Evolutionary conservation across 306 rosid species (phyloP).

Genomic region (Dalbergia oliveri): DNA sequence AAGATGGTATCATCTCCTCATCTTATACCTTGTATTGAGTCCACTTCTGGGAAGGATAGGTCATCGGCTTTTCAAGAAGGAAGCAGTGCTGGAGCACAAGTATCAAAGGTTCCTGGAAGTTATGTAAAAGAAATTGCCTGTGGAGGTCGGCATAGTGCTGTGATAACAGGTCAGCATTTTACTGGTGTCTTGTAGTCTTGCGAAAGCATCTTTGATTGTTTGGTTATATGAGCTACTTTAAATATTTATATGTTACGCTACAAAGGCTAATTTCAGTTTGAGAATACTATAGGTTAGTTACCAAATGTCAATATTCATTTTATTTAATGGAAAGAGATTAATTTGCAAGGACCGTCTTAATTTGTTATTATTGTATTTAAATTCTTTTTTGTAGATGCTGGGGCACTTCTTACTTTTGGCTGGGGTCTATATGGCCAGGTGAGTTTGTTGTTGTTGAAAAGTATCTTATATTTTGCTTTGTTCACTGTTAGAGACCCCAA

Average conservation of each 20-base stretch:
- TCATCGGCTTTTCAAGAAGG: constrained; percentile 56
- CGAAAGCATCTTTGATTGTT: constrained; percentile 8
- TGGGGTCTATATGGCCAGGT: constrained; percentile 98
- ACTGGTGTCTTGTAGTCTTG: constrained; percentile 12
- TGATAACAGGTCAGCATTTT: constrained; percentile 74
- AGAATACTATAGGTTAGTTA: constrained; percentile 22
- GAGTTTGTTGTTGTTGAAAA: constrained; percentile 40
- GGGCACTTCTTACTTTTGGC: constrained; percentile 81
- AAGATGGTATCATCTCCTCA: constrained; percentile 91
- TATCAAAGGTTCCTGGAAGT: constrained; percentile 68
- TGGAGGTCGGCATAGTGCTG: constrained; percentile 92
- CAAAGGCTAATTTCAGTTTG: constrained; percentile 22
- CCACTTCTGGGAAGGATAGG: constrained; percentile 67
- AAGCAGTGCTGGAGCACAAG: constrained; percentile 50
- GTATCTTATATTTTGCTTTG: neutral
- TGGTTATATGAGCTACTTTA: neutral
- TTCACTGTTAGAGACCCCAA: neutral
- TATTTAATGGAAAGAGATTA: neutral
- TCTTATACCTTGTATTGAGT: constrained; percentile 75
- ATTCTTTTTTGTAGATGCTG: constrained; percentile 67
- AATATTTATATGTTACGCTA: neutral
- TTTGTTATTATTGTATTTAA: neutral
- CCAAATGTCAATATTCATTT: neutral
- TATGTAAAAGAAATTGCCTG: constrained; percentile 83
- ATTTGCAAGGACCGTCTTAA: neutral